Evolutionary conservation across 2,329 filamentous ascomycete genomes (phyloP).

Genomic region (Diaporthe caulivora): DNA sequence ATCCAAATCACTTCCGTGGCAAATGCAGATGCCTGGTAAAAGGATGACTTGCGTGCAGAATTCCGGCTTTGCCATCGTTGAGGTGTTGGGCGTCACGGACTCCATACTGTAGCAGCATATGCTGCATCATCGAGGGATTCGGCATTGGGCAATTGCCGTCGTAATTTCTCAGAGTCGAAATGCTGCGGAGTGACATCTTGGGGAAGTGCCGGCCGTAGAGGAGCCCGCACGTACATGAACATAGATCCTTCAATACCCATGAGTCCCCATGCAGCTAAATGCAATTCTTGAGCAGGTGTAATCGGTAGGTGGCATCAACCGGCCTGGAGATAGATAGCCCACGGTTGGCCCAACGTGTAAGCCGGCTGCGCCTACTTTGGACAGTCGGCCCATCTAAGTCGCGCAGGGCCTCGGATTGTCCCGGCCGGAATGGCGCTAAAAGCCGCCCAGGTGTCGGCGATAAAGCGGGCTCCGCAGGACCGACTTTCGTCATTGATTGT

Average conservation of each 20-base stretch:
- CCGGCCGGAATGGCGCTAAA: not conserved
- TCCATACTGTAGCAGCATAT: too few species aligned
- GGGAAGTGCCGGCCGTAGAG: not conserved
- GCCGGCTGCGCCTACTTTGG: not conserved
- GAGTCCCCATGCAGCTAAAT: not conserved
- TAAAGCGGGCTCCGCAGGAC: slow-evolving; percentile 7
- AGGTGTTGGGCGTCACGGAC: not conserved
- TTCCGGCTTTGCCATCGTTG: too few species aligned
- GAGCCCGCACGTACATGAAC: too few species aligned
- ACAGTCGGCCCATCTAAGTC: not conserved
- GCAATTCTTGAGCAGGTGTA: not conserved
- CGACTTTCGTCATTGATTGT: slow-evolving; percentile 23
- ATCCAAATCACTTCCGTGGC: too few species aligned
- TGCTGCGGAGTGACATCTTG: not conserved
- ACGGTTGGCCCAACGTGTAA: not conserved
- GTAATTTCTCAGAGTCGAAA: not conserved
- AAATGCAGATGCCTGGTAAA: too few species aligned
- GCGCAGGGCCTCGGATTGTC: slow-evolving; percentile 9
- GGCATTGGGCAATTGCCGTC: not conserved
- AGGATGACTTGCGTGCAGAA: too few species aligned
- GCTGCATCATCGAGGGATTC: not conserved
- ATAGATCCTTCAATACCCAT: not conserved
- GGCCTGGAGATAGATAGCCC: not conserved
- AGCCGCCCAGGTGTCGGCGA: slow-evolving; percentile 17
- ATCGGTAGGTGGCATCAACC: not conserved